Base-by-base conservation (phyloP, 345 rosid genomes). In the Hypericum androsaemum region DNA sequence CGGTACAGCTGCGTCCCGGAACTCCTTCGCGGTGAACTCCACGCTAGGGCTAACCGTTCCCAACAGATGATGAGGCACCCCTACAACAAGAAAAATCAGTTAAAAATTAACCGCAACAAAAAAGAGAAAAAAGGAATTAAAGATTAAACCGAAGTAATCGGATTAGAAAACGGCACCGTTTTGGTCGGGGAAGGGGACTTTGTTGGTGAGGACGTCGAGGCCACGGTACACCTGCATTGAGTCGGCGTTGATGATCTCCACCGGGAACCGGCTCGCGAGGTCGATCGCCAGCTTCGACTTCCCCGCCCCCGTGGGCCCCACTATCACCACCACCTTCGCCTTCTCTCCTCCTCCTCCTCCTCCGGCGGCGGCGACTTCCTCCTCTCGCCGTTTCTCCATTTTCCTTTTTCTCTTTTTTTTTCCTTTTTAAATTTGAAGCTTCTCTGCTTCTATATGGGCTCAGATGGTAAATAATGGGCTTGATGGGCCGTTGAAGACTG, bases 261-360 rank as follows among this genome's bases (percentile, higher is more conserved):
- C 28, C 50, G 50, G 50, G 10, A 88, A 85, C 10, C 74, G 76
- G 62, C 81, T 51, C 1, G 97, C 87, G 67, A 88, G 72, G 66
- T 88, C 95, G 41, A 88, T 70, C 68, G 95, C 90, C 9, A 92
- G 74, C 47, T 82, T 83, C 0, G 98, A 88, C 61, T 88, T 92
- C 8, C 97, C 95, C 5, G 97, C 79, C 6, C 90, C 97, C 3
- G 97, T 92, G 7, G 97, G 81, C 32, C 97, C 98, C 89, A 88
- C 75, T 61, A 92, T 77, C 51, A 92, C 90, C 14, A 81, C 77
- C 52, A 88, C 72, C 71, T 75, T 83, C 8, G 74, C 71, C 68
- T 80, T 83, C 71, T 43, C 61, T 40, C n/a, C n/a, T n/a, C n/a
- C n/a, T n/a, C n/a, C n/a, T n/a, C n/a, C n/a, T n/a, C n/a, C n/a